These are phyloP conservation scores for Plasmodium malariae DNA, from an alignment of 169 alveolate species.

Conservation along the genomic window DNA sequence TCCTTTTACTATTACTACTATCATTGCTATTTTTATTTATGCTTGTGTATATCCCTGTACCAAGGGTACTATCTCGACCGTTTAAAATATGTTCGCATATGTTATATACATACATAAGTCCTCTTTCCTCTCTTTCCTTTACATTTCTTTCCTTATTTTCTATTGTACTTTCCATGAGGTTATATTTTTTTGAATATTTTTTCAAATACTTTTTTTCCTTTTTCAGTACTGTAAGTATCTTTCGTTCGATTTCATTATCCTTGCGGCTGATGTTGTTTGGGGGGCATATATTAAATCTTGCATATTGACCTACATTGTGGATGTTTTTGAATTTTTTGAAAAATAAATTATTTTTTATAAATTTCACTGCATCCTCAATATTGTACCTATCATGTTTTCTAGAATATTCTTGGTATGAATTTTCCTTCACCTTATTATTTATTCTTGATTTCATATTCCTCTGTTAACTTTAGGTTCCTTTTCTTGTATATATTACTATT, in stretches of 20 bases:
- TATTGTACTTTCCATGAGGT: not conserved
- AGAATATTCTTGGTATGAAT: constrained; percentile 51
- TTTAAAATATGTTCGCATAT: constrained; percentile 29
- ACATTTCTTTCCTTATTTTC: not conserved
- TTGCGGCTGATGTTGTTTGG: not conserved
- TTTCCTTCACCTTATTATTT: constrained; percentile 39
- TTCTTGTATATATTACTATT: not conserved
- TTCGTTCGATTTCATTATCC: not conserved
- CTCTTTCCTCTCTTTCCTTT: constrained; percentile 35
- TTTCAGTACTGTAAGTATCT: not conserved
- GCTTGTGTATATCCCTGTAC: not conserved
- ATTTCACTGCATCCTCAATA: constrained; percentile 34
- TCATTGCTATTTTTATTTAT: not conserved
- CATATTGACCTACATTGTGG: not conserved
- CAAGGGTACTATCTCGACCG: not conserved
- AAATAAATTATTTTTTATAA: constrained; percentile 23
- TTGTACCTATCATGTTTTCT: constrained; percentile 15
- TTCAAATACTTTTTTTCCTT: constrained; percentile 3
- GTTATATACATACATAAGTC: constrained; percentile 46
- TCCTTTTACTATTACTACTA: constrained; percentile 15
- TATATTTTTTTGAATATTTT: not conserved
- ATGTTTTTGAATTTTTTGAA: constrained; percentile 9
- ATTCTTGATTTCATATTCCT: constrained; percentile 34
- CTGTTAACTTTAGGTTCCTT: not conserved
- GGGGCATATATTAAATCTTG: not conserved